Evolutionary conservation across 1,284 basidiomycete genomes (phyloP), one percentile per base, ranked within the genome.

Genomic region (Fistulinella cinereoalba): DNA sequence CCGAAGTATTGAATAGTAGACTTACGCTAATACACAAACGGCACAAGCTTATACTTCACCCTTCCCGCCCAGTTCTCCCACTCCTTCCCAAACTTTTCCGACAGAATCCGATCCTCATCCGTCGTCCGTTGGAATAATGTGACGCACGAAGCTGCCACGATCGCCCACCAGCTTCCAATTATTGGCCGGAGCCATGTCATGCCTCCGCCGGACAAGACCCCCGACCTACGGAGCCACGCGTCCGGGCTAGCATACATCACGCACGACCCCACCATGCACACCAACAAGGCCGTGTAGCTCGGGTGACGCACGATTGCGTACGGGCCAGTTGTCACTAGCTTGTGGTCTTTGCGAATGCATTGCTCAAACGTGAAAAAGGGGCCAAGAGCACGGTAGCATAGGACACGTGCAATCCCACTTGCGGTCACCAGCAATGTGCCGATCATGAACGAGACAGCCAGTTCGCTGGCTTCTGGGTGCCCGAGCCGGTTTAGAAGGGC

Each of bases 281-380:
- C 18, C 1, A 46, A 7, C 16, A 49, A 3, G 4, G 48, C 48
- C 8, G 37, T 18, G 9, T 60, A 60, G 12, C 47, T 42, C 0
- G 58, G 60, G 8, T 61, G 60, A 0, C 60, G 56, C 2, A 62
- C 44, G 21, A 56, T 12, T 0, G 46, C 33, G 23, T 60, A 59
- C 3, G 48, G n/a, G n/a, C n/a, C n/a, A n/a, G n/a, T n/a, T n/a
- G n/a, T n/a, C n/a, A n/a, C n/a, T n/a, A n/a, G n/a, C 12, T 11
- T 40, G 31, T 62, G 60, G 0, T 46, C 49, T 21, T 57, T 51
- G 10, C 52, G 50, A 1, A 61, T 15, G 19, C 43, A 40, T 6
- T 46, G 47, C 3, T 44, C n/a, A 8, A 51, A 50, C 1, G 57
- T 60, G 27, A 53, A 62, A n/a, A 43, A 44, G 3, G 37, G 45